A percentile compares a stretch with the other conserved stretches of the same genome.
Evolutionary conservation across 2,329 filamentous ascomycete species (phyloP).

Genomic region (Beauveria varroae): DNA sequence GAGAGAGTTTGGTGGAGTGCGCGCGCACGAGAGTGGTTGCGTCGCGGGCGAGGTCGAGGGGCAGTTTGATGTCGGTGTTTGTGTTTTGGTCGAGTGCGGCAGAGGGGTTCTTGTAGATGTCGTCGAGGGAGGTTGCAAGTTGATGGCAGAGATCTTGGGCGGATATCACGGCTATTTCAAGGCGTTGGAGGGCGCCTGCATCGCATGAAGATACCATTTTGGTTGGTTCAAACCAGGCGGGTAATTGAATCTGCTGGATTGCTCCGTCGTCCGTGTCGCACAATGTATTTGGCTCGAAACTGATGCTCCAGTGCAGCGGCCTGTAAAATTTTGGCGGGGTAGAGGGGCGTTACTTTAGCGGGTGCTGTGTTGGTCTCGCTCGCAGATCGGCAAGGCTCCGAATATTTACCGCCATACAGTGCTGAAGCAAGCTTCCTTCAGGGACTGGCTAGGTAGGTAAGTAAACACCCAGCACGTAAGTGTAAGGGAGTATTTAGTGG

Average conservation of each 20-base stretch:
- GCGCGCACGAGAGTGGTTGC: slow-evolving; percentile 67
- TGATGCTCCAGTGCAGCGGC: not conserved
- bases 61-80: slow-evolving; percentile 33
- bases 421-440: not conserved
- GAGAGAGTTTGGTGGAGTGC: slow-evolving; percentile 79
- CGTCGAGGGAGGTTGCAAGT: slow-evolving; percentile 34
- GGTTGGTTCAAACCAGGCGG: not conserved
- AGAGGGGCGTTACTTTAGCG: slow-evolving; percentile 19
- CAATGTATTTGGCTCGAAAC: not conserved
- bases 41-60: slow-evolving; percentile 63
- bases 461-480: no score
- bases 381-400: not conserved
- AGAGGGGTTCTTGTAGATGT: slow-evolving; percentile 27
- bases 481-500: no score
- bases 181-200: slow-evolving; percentile 25
- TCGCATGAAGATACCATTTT: slow-evolving; percentile 19
- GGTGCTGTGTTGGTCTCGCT: not conserved
- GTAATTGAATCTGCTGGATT: no score
- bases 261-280: not conserved
- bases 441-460: no score
- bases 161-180: slow-evolving; percentile 31
- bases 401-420: not conserved
- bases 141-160: slow-evolving; percentile 32
- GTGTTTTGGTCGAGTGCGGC: slow-evolving; percentile 8
- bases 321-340: not conserved